Evolutionary conservation across 1,284 basidiomycete genomes (phyloP), one percentile per base, ranked within the genome.

Genomic region (Acaromyces ingoldii): DNA sequence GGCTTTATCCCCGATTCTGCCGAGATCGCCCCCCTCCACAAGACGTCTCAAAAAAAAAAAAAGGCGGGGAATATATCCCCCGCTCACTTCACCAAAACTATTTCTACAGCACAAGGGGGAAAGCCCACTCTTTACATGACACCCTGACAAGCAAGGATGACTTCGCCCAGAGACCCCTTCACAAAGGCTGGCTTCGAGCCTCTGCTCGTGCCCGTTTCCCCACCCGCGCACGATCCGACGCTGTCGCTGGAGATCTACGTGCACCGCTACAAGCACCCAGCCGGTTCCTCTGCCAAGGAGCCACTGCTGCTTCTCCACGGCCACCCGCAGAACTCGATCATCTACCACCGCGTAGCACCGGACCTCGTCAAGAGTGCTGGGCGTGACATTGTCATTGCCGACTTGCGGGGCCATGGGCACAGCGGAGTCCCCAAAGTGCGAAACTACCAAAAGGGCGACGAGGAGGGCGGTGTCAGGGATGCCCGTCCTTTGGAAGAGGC

Each of bases 291-390:
- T 11, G 22, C 25, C 2, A 25, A 49, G 21, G 21, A 46, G 7
- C 60, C 57, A 24, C 52, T 78, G 5, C 49, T 78, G 28, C 53
- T 78, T 21, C 52, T 77, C 1, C 77, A 78, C 53, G 77, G 77
- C 1, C 73, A 76, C 57, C 76, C 76, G 3, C 76, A 78, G 49
- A 76, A 74, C 7, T 58, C 55, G 40, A 50, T 71, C 37, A 77
- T 78, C 25, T 78, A 71, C 72, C 66, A 67, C 34, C 31, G 61
- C 11, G 55, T 78, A 7, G 77, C 72, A 0, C 55, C 62, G 1
- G 33, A 28, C n/a, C 65, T 78, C 7, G 62, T 60, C 1, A 57
- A 69, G 28, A 49, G 9, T 6, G 65, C 55, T 3, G 62, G 63
- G 40, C 76, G 72, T 52, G 74, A 74, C 6, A 66, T 77, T 15